Evolutionary conservation across 208 protist species (phyloP).

Genomic region (Trypanosoma rangeli): DNA sequence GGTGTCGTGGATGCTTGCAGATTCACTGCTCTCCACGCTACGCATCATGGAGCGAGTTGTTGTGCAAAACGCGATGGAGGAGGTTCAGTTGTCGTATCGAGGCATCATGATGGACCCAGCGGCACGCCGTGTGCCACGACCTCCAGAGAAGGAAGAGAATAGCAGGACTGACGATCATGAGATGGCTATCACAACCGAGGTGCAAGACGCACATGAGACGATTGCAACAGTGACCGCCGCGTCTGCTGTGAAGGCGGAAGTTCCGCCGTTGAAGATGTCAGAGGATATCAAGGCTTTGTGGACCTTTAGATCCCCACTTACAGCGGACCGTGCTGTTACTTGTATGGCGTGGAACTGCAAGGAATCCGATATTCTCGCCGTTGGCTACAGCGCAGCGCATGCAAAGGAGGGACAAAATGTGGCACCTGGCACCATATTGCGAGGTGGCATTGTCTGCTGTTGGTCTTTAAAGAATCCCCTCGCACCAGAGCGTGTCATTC

Average conservation of each 20-base stretch:
- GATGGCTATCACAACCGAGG: neutral
- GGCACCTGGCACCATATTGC: neutral
- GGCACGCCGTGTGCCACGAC: slow-evolving; percentile 11
- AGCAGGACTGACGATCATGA: neutral
- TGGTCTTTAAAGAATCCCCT: slow-evolving; percentile 97
- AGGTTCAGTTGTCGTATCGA: slow-evolving; percentile 85
- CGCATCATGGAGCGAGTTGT: slow-evolving; percentile 91
- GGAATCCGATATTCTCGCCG: slow-evolving; percentile 91
- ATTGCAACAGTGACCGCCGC: slow-evolving; percentile 1
- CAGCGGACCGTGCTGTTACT: slow-evolving; percentile 74
- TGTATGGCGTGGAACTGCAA: slow-evolving; percentile 93
- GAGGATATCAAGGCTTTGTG: slow-evolving; percentile 80
- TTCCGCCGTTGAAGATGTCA: slow-evolving; percentile 37
- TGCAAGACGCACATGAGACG: slow-evolving; percentile 9
- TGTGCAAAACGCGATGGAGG: slow-evolving; percentile 88
- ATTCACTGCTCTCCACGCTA: slow-evolving; percentile 78
- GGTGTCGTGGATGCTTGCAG: slow-evolving; percentile 72
- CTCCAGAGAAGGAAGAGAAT: neutral
- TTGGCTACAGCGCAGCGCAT: slow-evolving; percentile 65
- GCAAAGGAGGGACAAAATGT: neutral
- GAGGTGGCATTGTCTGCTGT: slow-evolving; percentile 90
- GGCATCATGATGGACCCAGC: slow-evolving; percentile 63
- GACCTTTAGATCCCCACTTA: slow-evolving; percentile 79
- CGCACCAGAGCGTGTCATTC: slow-evolving; percentile 88
- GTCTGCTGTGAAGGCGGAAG: slow-evolving; percentile 3